Base-by-base conservation (phyloP, 2,329 filamentous ascomycete species). In the Xylariaceae sp. region DNA sequence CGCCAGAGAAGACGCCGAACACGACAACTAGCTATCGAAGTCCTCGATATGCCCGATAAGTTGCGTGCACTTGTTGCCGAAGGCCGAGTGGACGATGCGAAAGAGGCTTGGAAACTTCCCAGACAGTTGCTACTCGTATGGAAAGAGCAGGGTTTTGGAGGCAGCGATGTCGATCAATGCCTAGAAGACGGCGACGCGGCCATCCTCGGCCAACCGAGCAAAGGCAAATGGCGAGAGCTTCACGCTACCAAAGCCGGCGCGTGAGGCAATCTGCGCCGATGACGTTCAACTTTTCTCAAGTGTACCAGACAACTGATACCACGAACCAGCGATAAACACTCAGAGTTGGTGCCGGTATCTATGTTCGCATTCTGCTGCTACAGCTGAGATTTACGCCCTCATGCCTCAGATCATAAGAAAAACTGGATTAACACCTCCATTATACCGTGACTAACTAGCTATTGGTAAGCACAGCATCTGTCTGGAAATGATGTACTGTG, bases 21-120 rank as follows among this genome's bases (percentile, higher is more conserved):
- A 64, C 81, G 79, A 62, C 78, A 85, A 66, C 78, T 87, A 5
- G 88, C 88, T 3, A 75, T 75, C 58, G 85, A 86, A 75, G 85
- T 85, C 5, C 72, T 91, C 5, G 81, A 78, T 4, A 81, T 83
- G 2, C 87, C 88, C 47, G 80, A 78, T 39, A 78, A 82, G 65
- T 70, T 93, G 62, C 78, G 81, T 61, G 70, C 69, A 39, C 74
- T 92, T 61, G 77, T 88, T 11, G 75, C 73, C 7, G 80, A 84
- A 54, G 88, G 87, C 34, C 82, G 79, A 64, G 68, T 77, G 39
- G 82, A 86, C 17, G 84, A 87, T 60, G 88, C 88, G 1, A 79
- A 77, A 65, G 73, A 73, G 59, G 77, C 81, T 62, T 87, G 84
- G 82, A 77, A 78, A 67, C 73, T 80, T 72, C 81, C 83, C 37